phyloP scores from a whole-genome alignment of 768 basidiomycete species.

The Lentinus tigrinus region DNA sequence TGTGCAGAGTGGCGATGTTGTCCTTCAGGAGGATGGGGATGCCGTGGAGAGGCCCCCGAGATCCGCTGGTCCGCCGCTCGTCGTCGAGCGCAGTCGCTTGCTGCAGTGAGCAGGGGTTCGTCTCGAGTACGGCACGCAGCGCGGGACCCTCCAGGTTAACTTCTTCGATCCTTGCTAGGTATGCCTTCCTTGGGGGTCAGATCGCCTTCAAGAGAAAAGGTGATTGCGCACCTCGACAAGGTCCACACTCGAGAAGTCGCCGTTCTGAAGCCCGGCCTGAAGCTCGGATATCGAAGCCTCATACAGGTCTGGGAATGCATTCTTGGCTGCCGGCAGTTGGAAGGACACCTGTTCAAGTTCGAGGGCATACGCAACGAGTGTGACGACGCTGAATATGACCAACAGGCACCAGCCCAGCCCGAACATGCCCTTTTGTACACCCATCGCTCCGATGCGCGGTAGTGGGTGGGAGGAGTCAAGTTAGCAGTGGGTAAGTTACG shows the following conservation, averaged over 20 bases:
- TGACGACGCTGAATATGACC: too few relatives aligned
- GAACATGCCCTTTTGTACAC: too few relatives aligned
- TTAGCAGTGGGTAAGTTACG: too few relatives aligned
- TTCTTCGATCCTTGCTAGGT: constrained; percentile 64
- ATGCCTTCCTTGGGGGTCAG: constrained; percentile 42
- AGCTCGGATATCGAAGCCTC: constrained; percentile 57
- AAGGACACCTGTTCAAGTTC: too few relatives aligned
- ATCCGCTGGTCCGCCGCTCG: constrained; percentile 17
- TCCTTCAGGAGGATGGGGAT: constrained; percentile 39
- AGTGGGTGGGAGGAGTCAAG: too few relatives aligned
- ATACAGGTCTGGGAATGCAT: constrained; percentile 50
- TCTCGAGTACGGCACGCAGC: constrained; percentile 58
- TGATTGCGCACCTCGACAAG: constrained; percentile 48
- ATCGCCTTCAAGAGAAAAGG: neutral
- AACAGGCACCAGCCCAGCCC: too few relatives aligned
- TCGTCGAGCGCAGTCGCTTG: constrained; percentile 42
- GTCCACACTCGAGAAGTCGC: constrained; percentile 56
- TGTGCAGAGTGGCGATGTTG: constrained; percentile 34
- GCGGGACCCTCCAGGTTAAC: constrained; percentile 60
- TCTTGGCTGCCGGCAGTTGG: too few relatives aligned
- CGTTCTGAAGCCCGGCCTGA: constrained; percentile 42
- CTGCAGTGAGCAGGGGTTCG: constrained; percentile 49
- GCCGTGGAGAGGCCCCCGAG: constrained; percentile 32
- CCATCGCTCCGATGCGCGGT: too few relatives aligned
- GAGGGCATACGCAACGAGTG: too few relatives aligned